Conservation (phyloP, 768 basidiomycete genomes). For the Russula emetica region DNA sequence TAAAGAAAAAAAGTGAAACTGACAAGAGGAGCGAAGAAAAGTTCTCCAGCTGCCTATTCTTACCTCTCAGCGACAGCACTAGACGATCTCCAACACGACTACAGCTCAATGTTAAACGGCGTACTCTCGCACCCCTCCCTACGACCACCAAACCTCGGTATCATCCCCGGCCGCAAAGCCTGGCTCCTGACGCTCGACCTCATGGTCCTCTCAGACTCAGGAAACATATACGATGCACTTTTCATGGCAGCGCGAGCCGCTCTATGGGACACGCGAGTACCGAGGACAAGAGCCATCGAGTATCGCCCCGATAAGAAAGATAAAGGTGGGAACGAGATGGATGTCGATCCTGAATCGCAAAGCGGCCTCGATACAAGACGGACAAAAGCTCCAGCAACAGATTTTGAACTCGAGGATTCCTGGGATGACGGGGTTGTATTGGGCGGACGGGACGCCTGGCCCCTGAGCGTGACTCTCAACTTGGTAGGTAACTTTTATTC, state of each 20-base stretch:
- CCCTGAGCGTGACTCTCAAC: constrained; percentile 74
- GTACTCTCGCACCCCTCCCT: constrained; percentile 64
- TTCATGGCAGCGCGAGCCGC: constrained; percentile 78
- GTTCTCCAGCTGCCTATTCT: constrained; percentile 80
- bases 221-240: constrained; percentile 72
- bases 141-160: constrained; percentile 58
- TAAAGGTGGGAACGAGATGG: constrained; percentile 43
- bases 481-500: constrained; percentile 48
- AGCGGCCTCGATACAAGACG: constrained; percentile 58
- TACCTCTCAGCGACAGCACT: constrained; percentile 55
- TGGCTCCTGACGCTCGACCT: constrained; percentile 77
- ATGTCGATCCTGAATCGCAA: constrained; percentile 44
- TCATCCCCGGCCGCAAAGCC: constrained; percentile 49
- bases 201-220: constrained; percentile 68
- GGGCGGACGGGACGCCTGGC: constrained; percentile 61
- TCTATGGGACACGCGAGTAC: constrained; percentile 77
- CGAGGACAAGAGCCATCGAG: constrained; percentile 65
- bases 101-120: constrained; percentile 57
- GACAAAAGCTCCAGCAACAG: constrained; percentile 49
- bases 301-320: constrained; percentile 47
- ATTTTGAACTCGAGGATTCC: constrained; percentile 84
- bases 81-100: constrained; percentile 74
- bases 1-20: constrained; percentile 17
- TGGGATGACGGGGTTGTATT: constrained; percentile 80
- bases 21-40: constrained; percentile 41